A percentile compares a stretch with the other conserved stretches of the same genome.
Evolutionary conservation across 495 filamentous ascomycete genomes (phyloP).

Genomic region (Trypethelium eluteriae): DNA sequence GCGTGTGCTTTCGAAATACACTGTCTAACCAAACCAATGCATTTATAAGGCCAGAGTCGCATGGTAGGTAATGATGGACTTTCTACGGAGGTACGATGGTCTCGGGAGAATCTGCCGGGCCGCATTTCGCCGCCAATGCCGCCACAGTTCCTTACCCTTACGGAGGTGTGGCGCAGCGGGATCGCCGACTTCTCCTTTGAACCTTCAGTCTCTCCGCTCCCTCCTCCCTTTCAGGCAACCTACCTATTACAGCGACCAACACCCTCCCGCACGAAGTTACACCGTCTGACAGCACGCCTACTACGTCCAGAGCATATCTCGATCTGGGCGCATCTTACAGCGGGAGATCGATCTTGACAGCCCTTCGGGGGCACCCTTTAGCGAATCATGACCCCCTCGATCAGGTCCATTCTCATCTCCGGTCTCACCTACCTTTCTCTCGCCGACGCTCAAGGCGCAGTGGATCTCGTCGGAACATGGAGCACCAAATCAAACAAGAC

Average conservation of each 20-base stretch:
- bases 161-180: neutral
- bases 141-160: neutral
- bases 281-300: neutral
- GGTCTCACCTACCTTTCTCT: slow-evolving; percentile 10
- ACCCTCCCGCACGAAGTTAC: neutral
- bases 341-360: neutral
- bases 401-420: neutral
- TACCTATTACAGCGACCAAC: neutral
- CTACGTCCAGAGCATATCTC: neutral
- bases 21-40: no score
- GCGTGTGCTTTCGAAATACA: no score
- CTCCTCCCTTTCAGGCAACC: slow-evolving; percentile 1
- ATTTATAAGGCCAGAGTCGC: no score
- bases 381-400: slow-evolving; percentile 6
- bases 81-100: neutral
- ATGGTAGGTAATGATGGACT: no score
- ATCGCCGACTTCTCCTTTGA: slow-evolving; percentile 10
- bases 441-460: slow-evolving; percentile 4
- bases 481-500: slow-evolving; percentile 65
- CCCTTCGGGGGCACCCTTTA: neutral
- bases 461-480: slow-evolving; percentile 63
- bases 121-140: neutral
- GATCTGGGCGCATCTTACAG: neutral
- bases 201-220: neutral
- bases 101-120: neutral